Evolutionary conservation across 2,329 filamentous ascomycete genomes (phyloP).

Genomic region (Aspergillus intermedius): DNA sequence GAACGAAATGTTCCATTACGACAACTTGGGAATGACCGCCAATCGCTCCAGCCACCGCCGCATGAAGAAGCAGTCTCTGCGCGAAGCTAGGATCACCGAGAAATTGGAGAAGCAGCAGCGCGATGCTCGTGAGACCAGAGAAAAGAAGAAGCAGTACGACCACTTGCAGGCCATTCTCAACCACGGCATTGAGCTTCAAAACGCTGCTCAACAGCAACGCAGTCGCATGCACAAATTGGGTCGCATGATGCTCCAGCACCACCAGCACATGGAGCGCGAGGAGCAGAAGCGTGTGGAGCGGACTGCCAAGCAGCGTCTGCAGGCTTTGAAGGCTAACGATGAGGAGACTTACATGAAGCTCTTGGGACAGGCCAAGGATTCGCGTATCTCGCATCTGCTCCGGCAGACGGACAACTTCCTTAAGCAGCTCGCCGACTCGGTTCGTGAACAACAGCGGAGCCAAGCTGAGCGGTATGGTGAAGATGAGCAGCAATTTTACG

Average conservation of each 20-base stretch:
- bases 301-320: constrained; percentile 98
- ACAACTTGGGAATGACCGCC: constrained; percentile 94
- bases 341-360: constrained; percentile 98
- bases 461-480: constrained; percentile 72
- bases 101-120: constrained; percentile 99
- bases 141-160: constrained; percentile 95
- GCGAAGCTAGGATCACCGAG: constrained; percentile 94
- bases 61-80: constrained; percentile 93
- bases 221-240: constrained; percentile 78
- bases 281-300: constrained; percentile 97
- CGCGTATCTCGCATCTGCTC: constrained; percentile 93
- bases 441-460: constrained; percentile 86
- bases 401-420: constrained; percentile 97
- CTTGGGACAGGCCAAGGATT: constrained; percentile 97
- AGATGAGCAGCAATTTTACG: constrained; percentile 47
- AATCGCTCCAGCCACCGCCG: constrained; percentile 86
- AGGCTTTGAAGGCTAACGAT: constrained; percentile 97
- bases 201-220: constrained; percentile 59
- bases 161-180: constrained; percentile 81
- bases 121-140: constrained; percentile 87
- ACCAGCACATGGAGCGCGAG: constrained; percentile 97
- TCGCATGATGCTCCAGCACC: constrained; percentile 79
- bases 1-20: constrained; percentile 87
- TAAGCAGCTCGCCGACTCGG: constrained; percentile 87
- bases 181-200: constrained; percentile 71